Evolutionary conservation across 805 yeast genomes (phyloP).

Genomic region (Monosporozyma aquatica): DNA sequence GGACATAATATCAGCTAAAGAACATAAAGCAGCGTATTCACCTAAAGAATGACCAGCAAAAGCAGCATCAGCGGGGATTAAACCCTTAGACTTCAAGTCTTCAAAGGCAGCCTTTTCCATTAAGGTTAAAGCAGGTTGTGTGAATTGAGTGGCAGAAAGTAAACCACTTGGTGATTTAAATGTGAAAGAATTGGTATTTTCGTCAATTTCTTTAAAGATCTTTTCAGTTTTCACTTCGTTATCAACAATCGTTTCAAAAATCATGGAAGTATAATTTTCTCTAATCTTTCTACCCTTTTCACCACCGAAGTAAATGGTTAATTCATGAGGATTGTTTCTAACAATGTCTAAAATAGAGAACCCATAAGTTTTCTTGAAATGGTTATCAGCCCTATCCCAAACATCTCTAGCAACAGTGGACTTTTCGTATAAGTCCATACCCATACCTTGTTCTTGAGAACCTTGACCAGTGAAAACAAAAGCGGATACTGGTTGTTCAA

Average conservation of each 20-base stretch:
- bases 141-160: slow-evolving; percentile 95
- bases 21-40: slow-evolving; percentile 95
- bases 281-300: slow-evolving; percentile 91
- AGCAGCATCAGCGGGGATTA: slow-evolving; percentile 85
- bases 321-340: slow-evolving; percentile 87
- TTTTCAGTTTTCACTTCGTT: slow-evolving; percentile 83
- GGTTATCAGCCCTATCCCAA: slow-evolving; percentile 96
- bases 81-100: slow-evolving; percentile 92
- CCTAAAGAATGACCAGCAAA: slow-evolving; percentile 99
- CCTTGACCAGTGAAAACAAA: slow-evolving; percentile 99
- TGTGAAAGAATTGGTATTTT: slow-evolving; percentile 72
- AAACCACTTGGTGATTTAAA: slow-evolving; percentile 91
- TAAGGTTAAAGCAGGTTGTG: slow-evolving; percentile 97
- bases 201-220: slow-evolving; percentile 87
- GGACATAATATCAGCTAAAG: slow-evolving; percentile 97
- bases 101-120: slow-evolving; percentile 99
- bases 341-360: slow-evolving; percentile 95
- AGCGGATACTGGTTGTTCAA: slow-evolving; percentile 94
- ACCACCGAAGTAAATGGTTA: slow-evolving; percentile 96
- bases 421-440: slow-evolving; percentile 92
- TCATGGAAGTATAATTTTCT: slow-evolving; percentile 92
- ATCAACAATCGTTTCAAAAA: slow-evolving; percentile 87
- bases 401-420: slow-evolving; percentile 89
- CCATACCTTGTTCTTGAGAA: slow-evolving; percentile 99
- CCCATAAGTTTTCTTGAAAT: slow-evolving; percentile 89